Conservation (phyloP, 2,329 filamentous ascomycete genomes). For the Epichloe sp. region DNA sequence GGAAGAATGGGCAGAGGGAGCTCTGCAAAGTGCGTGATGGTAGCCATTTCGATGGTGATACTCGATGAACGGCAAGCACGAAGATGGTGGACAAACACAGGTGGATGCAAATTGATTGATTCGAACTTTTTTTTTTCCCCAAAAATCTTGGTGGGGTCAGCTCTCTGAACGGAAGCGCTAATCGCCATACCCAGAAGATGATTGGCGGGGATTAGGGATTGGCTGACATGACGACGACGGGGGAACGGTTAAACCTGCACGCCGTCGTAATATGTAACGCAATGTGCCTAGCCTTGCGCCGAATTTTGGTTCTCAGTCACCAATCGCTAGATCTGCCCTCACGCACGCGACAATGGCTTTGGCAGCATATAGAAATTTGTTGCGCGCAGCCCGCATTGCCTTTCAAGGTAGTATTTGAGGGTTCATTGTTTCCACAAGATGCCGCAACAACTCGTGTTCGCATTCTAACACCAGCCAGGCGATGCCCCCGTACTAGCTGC, state of each 20-base stretch:
- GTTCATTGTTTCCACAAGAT: background rate
- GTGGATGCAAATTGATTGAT: background rate
- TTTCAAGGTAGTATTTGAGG: slow-evolving; percentile 63
- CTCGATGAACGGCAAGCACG: slow-evolving; percentile 6
- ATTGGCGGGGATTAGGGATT: background rate
- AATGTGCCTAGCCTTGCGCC: background rate
- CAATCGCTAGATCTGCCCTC: background rate
- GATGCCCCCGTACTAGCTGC: slow-evolving; percentile 56
- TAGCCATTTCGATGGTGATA: slow-evolving; percentile 41
- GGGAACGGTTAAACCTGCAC: slow-evolving; percentile 13
- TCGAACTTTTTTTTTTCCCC: background rate
- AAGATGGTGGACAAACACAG: slow-evolving; percentile 6
- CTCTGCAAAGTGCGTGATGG: slow-evolving; percentile 40
- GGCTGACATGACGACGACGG: background rate
- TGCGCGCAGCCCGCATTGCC: slow-evolving; percentile 69
- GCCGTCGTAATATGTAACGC: slow-evolving; percentile 6
- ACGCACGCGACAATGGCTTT: slow-evolving; percentile 41
- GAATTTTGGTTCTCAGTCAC: background rate
- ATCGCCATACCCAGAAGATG: background rate
- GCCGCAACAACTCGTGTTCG: background rate
- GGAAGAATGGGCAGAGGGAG: slow-evolving; percentile 64
- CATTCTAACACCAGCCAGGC: slow-evolving; percentile 33
- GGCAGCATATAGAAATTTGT: slow-evolving; percentile 65
- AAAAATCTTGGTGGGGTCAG: slow-evolving; percentile 5
- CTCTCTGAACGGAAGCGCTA: too few relatives aligned